Percentiles rank a stretch among this genome's conserved stretches.
These are phyloP conservation scores for Tetrapyrgos nigripes DNA, from an alignment of 1,284 basidiomycete genomes.

Conservation along the genomic window DNA sequence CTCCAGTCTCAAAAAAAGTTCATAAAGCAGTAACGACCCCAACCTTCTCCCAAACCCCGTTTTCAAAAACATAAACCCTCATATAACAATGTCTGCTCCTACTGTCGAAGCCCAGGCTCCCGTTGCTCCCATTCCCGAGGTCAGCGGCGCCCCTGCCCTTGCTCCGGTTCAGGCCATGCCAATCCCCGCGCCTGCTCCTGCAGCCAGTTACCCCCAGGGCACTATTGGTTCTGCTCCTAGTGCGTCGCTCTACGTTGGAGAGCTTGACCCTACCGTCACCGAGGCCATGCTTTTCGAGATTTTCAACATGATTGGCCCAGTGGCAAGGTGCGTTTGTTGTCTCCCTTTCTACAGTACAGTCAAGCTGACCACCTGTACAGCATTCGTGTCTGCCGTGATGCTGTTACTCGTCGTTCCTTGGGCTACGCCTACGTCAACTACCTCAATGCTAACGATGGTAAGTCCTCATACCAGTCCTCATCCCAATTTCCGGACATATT, in stretches of 20 bases:
- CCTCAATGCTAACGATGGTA: constrained; percentile 93
- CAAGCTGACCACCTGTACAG: constrained; percentile 45
- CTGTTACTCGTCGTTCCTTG: constrained; percentile 98
- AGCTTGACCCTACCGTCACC: constrained; percentile 97
- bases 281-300: constrained; percentile 99
- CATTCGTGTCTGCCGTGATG: constrained; percentile 99
- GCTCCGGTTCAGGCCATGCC: constrained; percentile 57
- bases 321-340: constrained; percentile 76
- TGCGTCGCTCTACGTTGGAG: constrained; percentile 98
- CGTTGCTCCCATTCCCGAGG: constrained; percentile 30
- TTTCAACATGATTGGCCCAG: constrained; percentile 99
- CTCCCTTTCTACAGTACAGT: not conserved
- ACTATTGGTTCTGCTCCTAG: constrained; percentile 74
- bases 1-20: constrained; percentile 74
- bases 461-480: constrained; percentile 30
- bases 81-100: constrained; percentile 67
- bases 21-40: constrained; percentile 89
- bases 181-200: constrained; percentile 44
- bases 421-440: constrained; percentile 99
- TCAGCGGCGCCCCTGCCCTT: constrained; percentile 50
- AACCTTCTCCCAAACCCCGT: constrained; percentile 35
- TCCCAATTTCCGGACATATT: constrained; percentile 15
- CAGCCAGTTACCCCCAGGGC: constrained; percentile 43
- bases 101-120: constrained; percentile 46
- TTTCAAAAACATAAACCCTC: constrained; percentile 36